Conservation (phyloP, 2,329 filamentous ascomycete species). For the Lachnellula subtilissima region DNA sequence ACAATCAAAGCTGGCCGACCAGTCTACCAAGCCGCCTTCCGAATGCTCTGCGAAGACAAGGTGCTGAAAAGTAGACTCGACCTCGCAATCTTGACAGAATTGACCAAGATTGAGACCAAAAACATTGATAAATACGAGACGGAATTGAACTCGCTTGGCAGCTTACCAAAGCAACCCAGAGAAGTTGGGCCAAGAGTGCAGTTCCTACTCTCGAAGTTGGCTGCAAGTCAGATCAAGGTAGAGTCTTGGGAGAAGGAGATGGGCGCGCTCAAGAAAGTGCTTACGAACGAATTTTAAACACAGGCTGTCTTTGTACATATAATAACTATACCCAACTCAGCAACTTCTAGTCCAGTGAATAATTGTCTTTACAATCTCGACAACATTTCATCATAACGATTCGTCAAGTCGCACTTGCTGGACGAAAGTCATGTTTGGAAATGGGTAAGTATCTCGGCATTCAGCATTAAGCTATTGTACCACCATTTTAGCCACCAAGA, state of each 20-base stretch:
- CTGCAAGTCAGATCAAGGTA: constrained; percentile 70
- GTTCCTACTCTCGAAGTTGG: constrained; percentile 71
- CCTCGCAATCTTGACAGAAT: constrained; percentile 62
- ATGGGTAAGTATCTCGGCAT: not conserved
- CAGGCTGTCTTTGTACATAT: not conserved
- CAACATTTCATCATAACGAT: too few relatives aligned
- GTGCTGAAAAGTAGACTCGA: constrained; percentile 72
- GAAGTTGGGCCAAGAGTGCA: constrained; percentile 62
- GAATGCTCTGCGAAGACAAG: constrained; percentile 62
- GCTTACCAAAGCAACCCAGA: constrained; percentile 63
- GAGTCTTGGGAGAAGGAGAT: constrained; percentile 69
- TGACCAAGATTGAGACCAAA: constrained; percentile 66
- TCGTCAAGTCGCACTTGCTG: not conserved
- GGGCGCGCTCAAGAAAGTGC: constrained; percentile 63
- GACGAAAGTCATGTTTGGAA: not conserved
- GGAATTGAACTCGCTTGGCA: constrained; percentile 68
- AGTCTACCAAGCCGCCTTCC: constrained; percentile 81
- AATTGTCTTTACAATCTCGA: not conserved
- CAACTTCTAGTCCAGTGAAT: not conserved
- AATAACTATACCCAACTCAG: constrained; percentile 17
- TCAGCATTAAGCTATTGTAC: not conserved
- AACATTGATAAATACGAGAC: constrained; percentile 74
- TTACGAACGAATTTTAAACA: constrained; percentile 44
- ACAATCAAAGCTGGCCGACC: constrained; percentile 77
- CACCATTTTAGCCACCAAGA: not conserved